phyloP scores from a whole-genome alignment of 2,329 filamentous ascomycete genomes.

The Pseudocercospora ulei region DNA sequence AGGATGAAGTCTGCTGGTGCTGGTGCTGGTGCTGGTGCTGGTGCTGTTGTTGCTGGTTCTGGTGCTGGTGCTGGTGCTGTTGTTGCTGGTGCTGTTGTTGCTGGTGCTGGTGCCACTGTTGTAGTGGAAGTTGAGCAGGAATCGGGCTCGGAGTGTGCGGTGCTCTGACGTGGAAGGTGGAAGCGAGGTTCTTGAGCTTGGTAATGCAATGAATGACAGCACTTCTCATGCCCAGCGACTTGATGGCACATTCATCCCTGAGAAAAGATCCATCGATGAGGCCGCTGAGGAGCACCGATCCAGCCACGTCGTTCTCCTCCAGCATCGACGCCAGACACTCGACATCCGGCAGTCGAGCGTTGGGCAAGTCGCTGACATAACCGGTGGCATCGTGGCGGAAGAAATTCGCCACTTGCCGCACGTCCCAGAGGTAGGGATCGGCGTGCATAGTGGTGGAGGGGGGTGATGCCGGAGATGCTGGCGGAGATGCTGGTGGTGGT shows the following conservation, averaged over 20 bases:
- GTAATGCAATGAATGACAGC: conserved; percentile 51
- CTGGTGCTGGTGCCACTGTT: conserved; percentile 3
- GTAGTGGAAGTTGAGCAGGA: conserved; percentile 5
- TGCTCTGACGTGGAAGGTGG: conserved; percentile 2
- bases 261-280: conserved; percentile 44
- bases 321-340: conserved; percentile 47
- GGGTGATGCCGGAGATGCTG: background rate
- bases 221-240: conserved; percentile 49
- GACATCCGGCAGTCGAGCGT: conserved; percentile 45
- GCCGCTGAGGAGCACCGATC: conserved; percentile 52
- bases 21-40: conserved; percentile 7
- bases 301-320: conserved; percentile 55
- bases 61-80: conserved; percentile 7
- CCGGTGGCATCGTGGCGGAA: conserved; percentile 46
- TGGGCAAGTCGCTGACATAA: conserved; percentile 26
- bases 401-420: conserved; percentile 56
- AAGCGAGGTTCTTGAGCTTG: conserved; percentile 38
- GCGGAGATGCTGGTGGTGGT: background rate
- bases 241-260: conserved; percentile 50
- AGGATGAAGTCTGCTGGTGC: background rate
- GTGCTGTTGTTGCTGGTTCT: conserved; percentile 1
- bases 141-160: conserved; percentile 17
- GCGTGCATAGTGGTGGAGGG: conserved; percentile 28
- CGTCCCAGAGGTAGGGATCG: conserved; percentile 68
- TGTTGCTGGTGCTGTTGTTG: no score